A percentile compares a stretch with the other conserved stretches of the same genome.
Evolutionary conservation across 1,139 yeast genomes (phyloP).

Genomic region (Suhomyces choctaworum): DNA sequence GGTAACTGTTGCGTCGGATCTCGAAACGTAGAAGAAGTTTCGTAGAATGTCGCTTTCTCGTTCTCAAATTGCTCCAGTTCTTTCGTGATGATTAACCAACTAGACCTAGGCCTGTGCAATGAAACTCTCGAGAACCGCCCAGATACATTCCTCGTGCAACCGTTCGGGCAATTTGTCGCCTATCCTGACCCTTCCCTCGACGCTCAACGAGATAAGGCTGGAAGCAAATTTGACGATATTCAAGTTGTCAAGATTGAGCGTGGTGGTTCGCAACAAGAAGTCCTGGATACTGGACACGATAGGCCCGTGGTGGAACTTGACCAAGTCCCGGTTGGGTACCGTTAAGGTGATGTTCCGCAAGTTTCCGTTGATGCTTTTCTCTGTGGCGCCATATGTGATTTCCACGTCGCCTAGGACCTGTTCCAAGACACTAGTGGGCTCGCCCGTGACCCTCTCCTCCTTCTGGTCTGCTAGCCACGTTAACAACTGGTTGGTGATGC

Average conservation of each 20-base stretch:
- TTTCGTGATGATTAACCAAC: too few species aligned
- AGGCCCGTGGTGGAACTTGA: constrained; percentile 10
- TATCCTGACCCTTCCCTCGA: constrained; percentile 24
- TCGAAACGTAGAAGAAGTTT: too few species aligned
- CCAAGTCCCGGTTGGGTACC: constrained; percentile 25
- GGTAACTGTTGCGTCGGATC: too few species aligned
- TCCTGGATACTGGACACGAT: constrained; percentile 14
- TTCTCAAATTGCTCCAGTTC: neutral
- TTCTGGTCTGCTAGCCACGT: constrained; percentile 1
- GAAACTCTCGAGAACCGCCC: constrained; percentile 14
- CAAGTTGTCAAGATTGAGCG: constrained; percentile 24
- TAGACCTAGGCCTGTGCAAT: neutral
- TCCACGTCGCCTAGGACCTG: constrained; percentile 16
- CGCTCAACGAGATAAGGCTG: constrained; percentile 22
- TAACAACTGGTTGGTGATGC: constrained; percentile 13
- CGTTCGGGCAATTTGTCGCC: constrained; percentile 12
- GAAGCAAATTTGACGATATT: constrained; percentile 23
- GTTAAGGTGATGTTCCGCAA: constrained; percentile 26
- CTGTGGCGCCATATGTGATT: constrained; percentile 13
- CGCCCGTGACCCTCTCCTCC: constrained; percentile 5
- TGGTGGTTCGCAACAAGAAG: constrained; percentile 22
- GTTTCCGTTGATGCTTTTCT: constrained; percentile 16
- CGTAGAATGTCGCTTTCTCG: too few species aligned
- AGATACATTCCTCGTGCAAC: constrained; percentile 10
- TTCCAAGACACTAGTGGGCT: constrained; percentile 7